Conservation (phyloP, 2,329 filamentous ascomycete species). For the Torrubiellomyces zombiae region DNA sequence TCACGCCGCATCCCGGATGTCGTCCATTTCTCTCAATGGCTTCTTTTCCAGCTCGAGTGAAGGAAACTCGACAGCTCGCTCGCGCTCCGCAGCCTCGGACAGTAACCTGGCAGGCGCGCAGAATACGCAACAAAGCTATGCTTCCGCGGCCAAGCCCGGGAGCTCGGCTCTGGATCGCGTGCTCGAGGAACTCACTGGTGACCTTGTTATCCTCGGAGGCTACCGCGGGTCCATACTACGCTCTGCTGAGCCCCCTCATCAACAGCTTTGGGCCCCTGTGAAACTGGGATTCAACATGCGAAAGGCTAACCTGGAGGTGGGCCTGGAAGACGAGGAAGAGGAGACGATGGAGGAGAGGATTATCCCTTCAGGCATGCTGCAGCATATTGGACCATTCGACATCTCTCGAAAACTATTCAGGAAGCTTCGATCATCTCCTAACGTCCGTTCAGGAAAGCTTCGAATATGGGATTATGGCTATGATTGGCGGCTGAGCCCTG, state of each 20-base stretch:
- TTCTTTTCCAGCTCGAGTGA: slow-evolving; percentile 14
- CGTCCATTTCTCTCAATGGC: slow-evolving; percentile 16
- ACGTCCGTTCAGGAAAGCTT: slow-evolving; percentile 52
- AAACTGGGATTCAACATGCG: slow-evolving; percentile 85
- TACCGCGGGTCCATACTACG: slow-evolving; percentile 83
- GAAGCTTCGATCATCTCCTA: slow-evolving; percentile 56
- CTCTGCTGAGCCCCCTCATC: slow-evolving; percentile 62
- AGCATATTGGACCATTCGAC: slow-evolving; percentile 81
- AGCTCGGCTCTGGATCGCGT: slow-evolving; percentile 26
- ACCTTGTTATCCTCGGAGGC: slow-evolving; percentile 76
- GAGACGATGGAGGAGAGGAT: slow-evolving; percentile 70
- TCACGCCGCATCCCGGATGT: slow-evolving; percentile 15
- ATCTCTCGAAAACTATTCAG: slow-evolving; percentile 73
- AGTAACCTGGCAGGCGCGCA: too few relatives aligned
- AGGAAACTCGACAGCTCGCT: slow-evolving; percentile 1
- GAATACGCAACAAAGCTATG: neutral
- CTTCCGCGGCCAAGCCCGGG: neutral
- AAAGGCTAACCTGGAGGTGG: slow-evolving; percentile 82
- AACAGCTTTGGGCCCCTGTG: slow-evolving; percentile 87
- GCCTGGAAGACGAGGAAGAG: slow-evolving; percentile 66
- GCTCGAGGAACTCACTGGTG: slow-evolving; percentile 58
- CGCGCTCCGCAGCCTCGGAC: neutral
- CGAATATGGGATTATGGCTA: slow-evolving; percentile 85
- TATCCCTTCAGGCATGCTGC: slow-evolving; percentile 74
- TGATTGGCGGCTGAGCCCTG: slow-evolving; percentile 81